A percentile compares a stretch with the other conserved stretches of the same genome.
These are phyloP conservation scores for Alternaria panax DNA, from an alignment of 2,329 filamentous ascomycete genomes.

Conservation along the genomic window DNA sequence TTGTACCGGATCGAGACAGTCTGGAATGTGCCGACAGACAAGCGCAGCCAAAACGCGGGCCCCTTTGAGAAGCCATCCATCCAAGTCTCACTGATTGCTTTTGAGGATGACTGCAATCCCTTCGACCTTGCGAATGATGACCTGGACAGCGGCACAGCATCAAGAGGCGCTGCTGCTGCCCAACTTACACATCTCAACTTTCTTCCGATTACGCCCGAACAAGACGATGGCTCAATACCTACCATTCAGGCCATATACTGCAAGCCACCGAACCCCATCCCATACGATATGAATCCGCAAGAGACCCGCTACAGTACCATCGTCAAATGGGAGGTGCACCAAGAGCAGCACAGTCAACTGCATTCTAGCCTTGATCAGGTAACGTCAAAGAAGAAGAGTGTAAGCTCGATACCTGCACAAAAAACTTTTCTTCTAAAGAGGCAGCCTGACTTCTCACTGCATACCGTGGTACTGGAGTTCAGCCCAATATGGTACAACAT, in stretches of 20 bases:
- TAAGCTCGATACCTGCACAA: slow-evolving; percentile 43
- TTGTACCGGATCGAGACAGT: slow-evolving; percentile 76
- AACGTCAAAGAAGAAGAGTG: slow-evolving; percentile 68
- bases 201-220: slow-evolving; percentile 70
- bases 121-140: slow-evolving; percentile 33
- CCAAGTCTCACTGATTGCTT: slow-evolving; percentile 37
- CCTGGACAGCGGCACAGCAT: slow-evolving; percentile 30
- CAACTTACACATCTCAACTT: slow-evolving; percentile 76
- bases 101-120: slow-evolving; percentile 44
- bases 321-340: slow-evolving; percentile 80
- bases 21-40: slow-evolving; percentile 70
- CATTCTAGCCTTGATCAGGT: slow-evolving; percentile 82
- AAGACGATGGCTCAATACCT: slow-evolving; percentile 65
- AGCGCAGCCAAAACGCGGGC: slow-evolving; percentile 59
- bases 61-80: slow-evolving; percentile 49
- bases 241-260: slow-evolving; percentile 78
- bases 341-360: slow-evolving; percentile 67
- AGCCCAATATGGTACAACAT: slow-evolving; percentile 74
- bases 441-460: slow-evolving; percentile 70
- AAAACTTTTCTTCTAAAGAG: slow-evolving; percentile 57
- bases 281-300: slow-evolving; percentile 60
- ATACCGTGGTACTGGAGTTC: slow-evolving; percentile 75
- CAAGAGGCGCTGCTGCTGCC: slow-evolving; percentile 38
- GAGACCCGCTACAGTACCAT: slow-evolving; percentile 76
- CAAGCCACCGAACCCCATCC: slow-evolving; percentile 54